A percentile compares a stretch with the other conserved stretches of the same genome.
These are phyloP conservation scores for Arthrobotrys entomopaga DNA, from an alignment of 2,329 filamentous ascomycete species.

Conservation along the genomic window DNA sequence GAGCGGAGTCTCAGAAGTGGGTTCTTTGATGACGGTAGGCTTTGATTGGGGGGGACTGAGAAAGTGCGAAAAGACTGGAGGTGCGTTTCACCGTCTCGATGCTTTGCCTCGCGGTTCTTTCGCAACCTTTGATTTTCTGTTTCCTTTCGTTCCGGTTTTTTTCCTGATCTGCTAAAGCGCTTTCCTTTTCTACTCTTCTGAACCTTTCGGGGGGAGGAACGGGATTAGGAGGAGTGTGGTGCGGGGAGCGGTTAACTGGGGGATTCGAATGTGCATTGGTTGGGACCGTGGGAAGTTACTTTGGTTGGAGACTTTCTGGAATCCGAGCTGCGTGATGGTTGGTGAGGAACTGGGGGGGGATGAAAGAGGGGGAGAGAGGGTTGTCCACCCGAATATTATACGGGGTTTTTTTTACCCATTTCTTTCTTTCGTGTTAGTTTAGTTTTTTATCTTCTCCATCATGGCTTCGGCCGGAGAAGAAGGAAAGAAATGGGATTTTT, in stretches of 20 bases:
- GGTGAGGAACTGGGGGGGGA: constrained; percentile 15
- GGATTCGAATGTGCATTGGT: neutral
- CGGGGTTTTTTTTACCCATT: constrained; percentile 25
- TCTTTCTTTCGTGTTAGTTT: constrained; percentile 28
- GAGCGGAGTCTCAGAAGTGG: neutral
- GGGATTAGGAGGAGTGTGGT: constrained; percentile 7
- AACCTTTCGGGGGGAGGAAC: constrained; percentile 11
- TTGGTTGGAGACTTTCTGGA: constrained; percentile 9
- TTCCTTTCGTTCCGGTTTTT: constrained; percentile 11
- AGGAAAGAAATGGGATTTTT: constrained; percentile 26
- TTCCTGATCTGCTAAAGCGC: constrained; percentile 7
- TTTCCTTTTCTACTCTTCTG: constrained; percentile 15
- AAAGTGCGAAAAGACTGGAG: constrained; percentile 19
- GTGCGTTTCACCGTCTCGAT: constrained; percentile 10
- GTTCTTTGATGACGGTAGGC: neutral
- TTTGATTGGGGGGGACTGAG: constrained; percentile 5
- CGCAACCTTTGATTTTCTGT: neutral
- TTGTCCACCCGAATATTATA: constrained; percentile 17
- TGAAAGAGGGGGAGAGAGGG: constrained; percentile 8
- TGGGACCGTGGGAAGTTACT: constrained; percentile 13
- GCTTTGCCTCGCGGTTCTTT: constrained; percentile 7
- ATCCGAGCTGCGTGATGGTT: constrained; percentile 21
- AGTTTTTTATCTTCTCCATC: constrained; percentile 7
- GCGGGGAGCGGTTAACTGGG: neutral
- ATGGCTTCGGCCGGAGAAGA: constrained; percentile 10